Evolutionary conservation across 306 rosid species (phyloP), one percentile per base, ranked within the genome.

Genomic region (Corylus americana): DNA sequence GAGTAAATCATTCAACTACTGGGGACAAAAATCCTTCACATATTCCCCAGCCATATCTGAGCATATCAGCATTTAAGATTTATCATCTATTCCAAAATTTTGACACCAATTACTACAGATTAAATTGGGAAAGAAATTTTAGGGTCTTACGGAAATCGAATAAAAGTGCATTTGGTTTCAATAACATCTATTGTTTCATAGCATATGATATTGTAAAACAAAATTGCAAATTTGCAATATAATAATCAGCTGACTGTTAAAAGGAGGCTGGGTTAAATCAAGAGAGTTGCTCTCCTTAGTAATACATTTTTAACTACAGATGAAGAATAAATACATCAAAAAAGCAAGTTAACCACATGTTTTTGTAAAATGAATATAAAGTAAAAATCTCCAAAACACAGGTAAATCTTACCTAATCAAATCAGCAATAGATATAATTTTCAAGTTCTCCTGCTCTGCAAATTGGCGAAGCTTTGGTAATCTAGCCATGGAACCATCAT

Each of bases 401-500:
- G 55, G 50, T 63, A 80, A 48, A 44, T 29, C 66, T 10, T 85
- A 95, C 99, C 99, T 93, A 70, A 93, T 87, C 75, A 95, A 88
- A 88, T 95, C 98, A 83, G 98, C 96, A 72, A 95, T 95, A 59
- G 98, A 95, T 55, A 95, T 63, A 75, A 95, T 86, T 85, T 95
- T 95, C 90, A 95, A 88, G 74, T 90, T 93, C 78, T 91, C 92
- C 22, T 62, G 81, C 86, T 70, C 69, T 14, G 93, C 98, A 74
- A 95, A 93, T 76, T 89, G 73, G 29, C 93, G 94, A 88, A 95
- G 99, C 84, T 87, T 90, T 12, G 98, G 97, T 77, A 95, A 78
- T 74, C 99, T 90, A 77, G 99, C 99, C 99, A 95, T 93, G 84
- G 98, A 93, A 86, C 98, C 99, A 49, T 95, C 99, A 74, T 95